Evolutionary conservation across 495 filamentous ascomycete genomes (phyloP), one percentile per base, ranked within the genome.

Genomic region (Tetracladium setigerum): DNA sequence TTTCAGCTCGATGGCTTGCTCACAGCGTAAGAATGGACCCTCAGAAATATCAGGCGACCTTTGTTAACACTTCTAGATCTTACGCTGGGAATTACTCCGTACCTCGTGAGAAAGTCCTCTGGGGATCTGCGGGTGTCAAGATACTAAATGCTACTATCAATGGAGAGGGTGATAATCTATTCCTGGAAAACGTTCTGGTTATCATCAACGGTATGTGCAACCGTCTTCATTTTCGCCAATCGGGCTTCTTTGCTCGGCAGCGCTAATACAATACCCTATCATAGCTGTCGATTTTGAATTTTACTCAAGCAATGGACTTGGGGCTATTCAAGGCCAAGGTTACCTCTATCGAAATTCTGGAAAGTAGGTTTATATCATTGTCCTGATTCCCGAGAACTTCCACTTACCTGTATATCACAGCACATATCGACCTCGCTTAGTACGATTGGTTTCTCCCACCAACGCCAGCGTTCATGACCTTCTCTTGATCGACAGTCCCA

Each of bases 391-490:
- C 55, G 8, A 24, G 54, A 9, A 19, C 15, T n/a, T 5, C 37
- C 40, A 32, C 10, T 2, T 11, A 31, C 0, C 5, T 5, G 18
- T 12, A n/a, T n/a, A 31, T 5, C 16, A 33, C 10, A 15, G 62
- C 1, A 53, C 66, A n/a, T 59, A 68, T 9, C 22, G 22, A 27
- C 22, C 22, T 27, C 22, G 22, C 22, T 54, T 71, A 34, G 49
- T 72, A 22, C 62, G 69, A 17, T 47, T 76, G 35, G 65, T 62
- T 37, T 58, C 65, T 12, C 66, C 68, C 5, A 53, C 52, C 1
- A 59, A 70, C 47, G 76, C 76, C 51, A 72, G 69, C 7, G 62
- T 77, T 37, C 73, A 76, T 41, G 72, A 76, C 47, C 41, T 77
- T 38, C 60, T 61, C 19, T 60, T 78, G 7, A 67, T 76, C n/a